Evolutionary conservation across 768 basidiomycete species (phyloP).

Genomic region (Mycena vitilis): DNA sequence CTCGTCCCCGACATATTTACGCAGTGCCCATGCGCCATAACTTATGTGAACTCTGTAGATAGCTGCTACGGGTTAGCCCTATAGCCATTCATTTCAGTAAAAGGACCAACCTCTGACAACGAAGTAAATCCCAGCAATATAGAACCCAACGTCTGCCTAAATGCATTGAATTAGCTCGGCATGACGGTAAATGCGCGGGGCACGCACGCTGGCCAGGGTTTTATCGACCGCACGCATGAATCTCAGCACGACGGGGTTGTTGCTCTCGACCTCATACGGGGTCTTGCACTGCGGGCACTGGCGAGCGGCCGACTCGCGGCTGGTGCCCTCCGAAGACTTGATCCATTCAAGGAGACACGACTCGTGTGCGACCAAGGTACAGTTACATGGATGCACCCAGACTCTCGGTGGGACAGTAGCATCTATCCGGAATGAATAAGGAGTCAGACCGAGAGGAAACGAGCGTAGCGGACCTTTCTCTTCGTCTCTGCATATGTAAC

Average conservation of each 20-base stretch:
- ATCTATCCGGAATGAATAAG: constrained; percentile 52
- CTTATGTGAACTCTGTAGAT: constrained; percentile 64
- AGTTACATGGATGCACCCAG: constrained; percentile 87
- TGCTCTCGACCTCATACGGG: constrained; percentile 73
- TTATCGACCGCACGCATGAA: constrained; percentile 66
- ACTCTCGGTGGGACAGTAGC: constrained; percentile 53
- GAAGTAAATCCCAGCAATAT: constrained; percentile 61
- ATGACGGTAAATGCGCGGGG: too few species aligned
- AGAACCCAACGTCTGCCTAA: constrained; percentile 56
- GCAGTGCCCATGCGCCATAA: constrained; percentile 80
- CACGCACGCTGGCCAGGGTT: constrained; percentile 56
- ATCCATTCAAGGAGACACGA: constrained; percentile 86
- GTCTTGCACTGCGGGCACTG: constrained; percentile 86
- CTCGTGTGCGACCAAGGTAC: constrained; percentile 85
- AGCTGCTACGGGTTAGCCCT: constrained; percentile 40
- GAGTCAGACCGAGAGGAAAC: background rate
- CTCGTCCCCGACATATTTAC: constrained; percentile 78
- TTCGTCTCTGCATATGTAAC: constrained; percentile 80
- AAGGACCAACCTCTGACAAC: constrained; percentile 68
- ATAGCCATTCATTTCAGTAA: background rate
- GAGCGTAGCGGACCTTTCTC: constrained; percentile 28
- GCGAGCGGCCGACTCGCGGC: constrained; percentile 71
- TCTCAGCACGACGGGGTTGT: constrained; percentile 64
- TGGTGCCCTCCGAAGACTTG: constrained; percentile 70
- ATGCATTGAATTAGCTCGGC: background rate